phyloP scores from a whole-genome alignment of 2,329 filamentous ascomycete genomes.

The Monilinia laxa region DNA sequence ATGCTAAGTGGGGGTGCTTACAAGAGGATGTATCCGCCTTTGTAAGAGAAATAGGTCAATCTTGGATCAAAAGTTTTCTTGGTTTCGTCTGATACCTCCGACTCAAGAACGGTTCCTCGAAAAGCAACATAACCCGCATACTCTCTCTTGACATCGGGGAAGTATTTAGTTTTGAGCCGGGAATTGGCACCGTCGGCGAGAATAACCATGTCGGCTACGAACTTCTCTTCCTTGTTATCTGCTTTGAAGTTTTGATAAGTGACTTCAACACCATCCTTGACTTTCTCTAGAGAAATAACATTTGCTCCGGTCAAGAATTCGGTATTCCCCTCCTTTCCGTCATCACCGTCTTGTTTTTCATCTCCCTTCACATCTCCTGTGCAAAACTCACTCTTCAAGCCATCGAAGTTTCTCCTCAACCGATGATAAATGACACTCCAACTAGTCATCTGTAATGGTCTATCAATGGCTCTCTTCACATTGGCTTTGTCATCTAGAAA shows the following conservation, averaged over 20 bases:
- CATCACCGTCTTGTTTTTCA: not conserved
- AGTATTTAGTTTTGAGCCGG: conserved; percentile 22
- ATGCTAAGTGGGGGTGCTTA: not conserved
- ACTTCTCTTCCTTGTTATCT: not conserved
- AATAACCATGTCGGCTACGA: conserved; percentile 29
- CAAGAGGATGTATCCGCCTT: conserved; percentile 44
- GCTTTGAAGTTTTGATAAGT: conserved; percentile 11
- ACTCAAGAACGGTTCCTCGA: conserved; percentile 45
- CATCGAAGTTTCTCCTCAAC: conserved; percentile 32
- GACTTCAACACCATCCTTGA: conserved; percentile 7
- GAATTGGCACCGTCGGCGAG: conserved; percentile 33
- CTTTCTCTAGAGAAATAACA: not conserved
- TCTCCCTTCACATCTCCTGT: not conserved
- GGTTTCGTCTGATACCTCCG: conserved; percentile 41
- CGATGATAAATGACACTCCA: conserved; percentile 31
- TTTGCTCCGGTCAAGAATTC: not conserved
- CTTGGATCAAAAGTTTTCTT: conserved; percentile 41
- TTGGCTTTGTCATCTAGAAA: conserved; percentile 25
- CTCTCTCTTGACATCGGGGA: conserved; percentile 28
- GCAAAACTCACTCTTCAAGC: conserved; percentile 25
- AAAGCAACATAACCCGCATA: conserved; percentile 36
- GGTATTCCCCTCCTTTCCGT: not conserved
- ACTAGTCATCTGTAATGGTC: conserved; percentile 22
- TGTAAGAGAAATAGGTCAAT: conserved; percentile 46
- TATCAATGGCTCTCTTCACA: conserved; percentile 20